phyloP scores from a whole-genome alignment of 306 rosid genomes.

The Cucurbita argyrosperma region DNA sequence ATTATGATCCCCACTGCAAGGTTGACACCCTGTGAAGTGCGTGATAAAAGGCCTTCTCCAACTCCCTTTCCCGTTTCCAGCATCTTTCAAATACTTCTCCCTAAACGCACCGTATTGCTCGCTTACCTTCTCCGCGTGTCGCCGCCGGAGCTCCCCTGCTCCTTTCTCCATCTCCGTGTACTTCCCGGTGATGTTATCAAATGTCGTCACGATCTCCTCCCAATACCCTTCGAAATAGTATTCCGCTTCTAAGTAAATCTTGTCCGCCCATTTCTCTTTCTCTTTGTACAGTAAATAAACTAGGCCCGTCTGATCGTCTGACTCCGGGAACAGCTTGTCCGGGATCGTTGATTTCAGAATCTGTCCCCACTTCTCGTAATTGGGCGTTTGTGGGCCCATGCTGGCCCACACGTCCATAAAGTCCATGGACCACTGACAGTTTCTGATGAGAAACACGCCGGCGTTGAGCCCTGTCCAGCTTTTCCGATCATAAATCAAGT shows the following conservation, averaged over 20 bases:
- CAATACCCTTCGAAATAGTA: slow-evolving; percentile 24
- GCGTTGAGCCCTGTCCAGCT: slow-evolving; percentile 38
- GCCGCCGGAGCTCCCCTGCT: slow-evolving; percentile 4
- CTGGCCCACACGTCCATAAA: slow-evolving; percentile 25
- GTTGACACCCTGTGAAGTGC: slow-evolving; percentile 51
- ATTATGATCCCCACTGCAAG: slow-evolving; percentile 29
- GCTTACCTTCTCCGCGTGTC: slow-evolving; percentile 27
- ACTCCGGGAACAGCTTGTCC: slow-evolving; percentile 15
- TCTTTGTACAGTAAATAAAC: slow-evolving; percentile 10
- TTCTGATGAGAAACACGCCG: slow-evolving; percentile 16
- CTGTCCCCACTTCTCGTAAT: slow-evolving; percentile 25
- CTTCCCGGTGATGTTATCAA: slow-evolving; percentile 2
- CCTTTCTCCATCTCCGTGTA: slow-evolving; percentile 14
- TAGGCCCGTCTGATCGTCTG: slow-evolving; percentile 31
- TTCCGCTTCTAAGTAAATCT: slow-evolving; percentile 16
- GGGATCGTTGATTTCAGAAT: neutral
- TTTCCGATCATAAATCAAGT: slow-evolving; percentile 11
- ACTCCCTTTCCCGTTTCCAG: neutral
- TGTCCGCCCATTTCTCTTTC: slow-evolving; percentile 15
- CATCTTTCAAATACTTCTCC: slow-evolving; percentile 3
- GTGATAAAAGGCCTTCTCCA: slow-evolving; percentile 27
- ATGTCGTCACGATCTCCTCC: slow-evolving; percentile 5
- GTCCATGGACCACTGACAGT: slow-evolving; percentile 41
- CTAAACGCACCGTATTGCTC: slow-evolving; percentile 11
- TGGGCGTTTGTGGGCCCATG: slow-evolving; percentile 17